A percentile compares a stretch with the other conserved stretches of the same genome.
Conservation (phyloP, 2,329 filamentous ascomycete genomes). For the Ceratocystis eucalypticola region DNA sequence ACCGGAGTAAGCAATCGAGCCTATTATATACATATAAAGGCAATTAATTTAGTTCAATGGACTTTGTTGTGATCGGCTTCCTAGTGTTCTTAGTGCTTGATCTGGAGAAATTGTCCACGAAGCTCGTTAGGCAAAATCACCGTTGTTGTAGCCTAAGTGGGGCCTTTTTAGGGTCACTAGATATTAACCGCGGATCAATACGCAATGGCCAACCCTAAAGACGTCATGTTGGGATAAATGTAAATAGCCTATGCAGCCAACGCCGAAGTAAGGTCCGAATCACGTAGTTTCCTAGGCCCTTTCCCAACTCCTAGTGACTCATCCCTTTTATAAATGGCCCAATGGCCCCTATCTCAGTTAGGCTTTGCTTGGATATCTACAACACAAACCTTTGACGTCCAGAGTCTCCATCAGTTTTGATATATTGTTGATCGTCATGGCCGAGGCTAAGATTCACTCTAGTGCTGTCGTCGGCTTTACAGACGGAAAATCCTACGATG, state of each 20-base stretch:
- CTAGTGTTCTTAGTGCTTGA: not conserved
- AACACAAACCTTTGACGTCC: not conserved
- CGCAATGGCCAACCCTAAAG: not conserved
- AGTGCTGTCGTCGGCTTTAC: constrained; percentile 45
- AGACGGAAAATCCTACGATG: constrained; percentile 51
- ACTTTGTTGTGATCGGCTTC: not conserved
- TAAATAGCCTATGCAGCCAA: not conserved
- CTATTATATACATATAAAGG: not conserved
- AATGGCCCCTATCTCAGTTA: not conserved
- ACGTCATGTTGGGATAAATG: not conserved
- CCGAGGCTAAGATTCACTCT: constrained; percentile 37
- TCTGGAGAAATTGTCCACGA: not conserved
- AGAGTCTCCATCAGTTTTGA: not conserved
- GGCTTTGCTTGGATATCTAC: not conserved
- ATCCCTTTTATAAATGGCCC: too few species aligned
- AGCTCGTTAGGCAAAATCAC: not conserved
- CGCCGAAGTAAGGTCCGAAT: not conserved
- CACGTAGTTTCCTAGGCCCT: not conserved
- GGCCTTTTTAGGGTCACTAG: not conserved
- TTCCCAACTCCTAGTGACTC: too few species aligned
- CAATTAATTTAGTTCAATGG: not conserved
- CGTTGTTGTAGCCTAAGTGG: not conserved
- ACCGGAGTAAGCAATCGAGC: not conserved
- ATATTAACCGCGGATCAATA: not conserved
- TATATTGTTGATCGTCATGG: constrained; percentile 16